These are phyloP conservation scores for Thalassiosira mediterranea DNA, from an alignment of 352 stramenopile species.

Conservation along the genomic window DNA sequence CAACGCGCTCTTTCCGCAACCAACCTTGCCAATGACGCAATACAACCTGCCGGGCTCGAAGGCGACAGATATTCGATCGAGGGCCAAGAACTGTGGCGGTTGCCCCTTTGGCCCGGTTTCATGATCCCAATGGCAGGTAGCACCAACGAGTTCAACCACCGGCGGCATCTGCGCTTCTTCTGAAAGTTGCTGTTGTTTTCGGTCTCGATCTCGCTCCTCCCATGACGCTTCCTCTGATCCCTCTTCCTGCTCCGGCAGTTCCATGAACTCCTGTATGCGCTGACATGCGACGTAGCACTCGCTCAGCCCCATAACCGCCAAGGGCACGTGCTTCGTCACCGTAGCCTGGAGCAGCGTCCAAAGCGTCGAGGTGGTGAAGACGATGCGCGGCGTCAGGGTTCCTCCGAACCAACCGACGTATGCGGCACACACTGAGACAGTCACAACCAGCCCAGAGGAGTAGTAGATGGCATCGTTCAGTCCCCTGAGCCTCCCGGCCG, in stretches of 20 bases:
- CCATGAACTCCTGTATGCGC: conserved; percentile 75
- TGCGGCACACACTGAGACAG: conserved; percentile 74
- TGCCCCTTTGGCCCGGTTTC: too few relatives aligned
- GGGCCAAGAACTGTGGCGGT: too few relatives aligned
- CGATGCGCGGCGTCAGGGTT: conserved; percentile 60
- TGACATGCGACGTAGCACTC: conserved; percentile 73
- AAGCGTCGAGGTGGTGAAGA: conserved; percentile 76
- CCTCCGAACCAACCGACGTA: conserved; percentile 61
- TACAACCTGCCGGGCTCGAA: too few relatives aligned
- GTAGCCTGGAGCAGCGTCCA: conserved; percentile 75
- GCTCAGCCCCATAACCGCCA: conserved; percentile 70
- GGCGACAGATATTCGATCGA: too few relatives aligned
- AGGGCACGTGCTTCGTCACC: conserved; percentile 68
- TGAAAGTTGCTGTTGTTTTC: neutral
- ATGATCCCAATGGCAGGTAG: too few relatives aligned
- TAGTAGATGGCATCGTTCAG: conserved; percentile 80
- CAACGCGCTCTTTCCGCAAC: conserved; percentile 62
- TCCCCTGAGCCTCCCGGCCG: conserved; percentile 59
- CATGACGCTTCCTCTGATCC: neutral
- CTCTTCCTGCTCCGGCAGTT: conserved; percentile 57
- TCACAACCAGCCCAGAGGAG: conserved; percentile 63
- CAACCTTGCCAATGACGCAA: conserved; percentile 45
- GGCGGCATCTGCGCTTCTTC: conserved; percentile 1
- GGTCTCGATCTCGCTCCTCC: conserved; percentile 16
- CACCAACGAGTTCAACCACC: conserved; percentile 8